These are phyloP conservation scores for Penicillium vulpinum DNA, from an alignment of 2,329 filamentous ascomycete genomes.

Conservation along the genomic window DNA sequence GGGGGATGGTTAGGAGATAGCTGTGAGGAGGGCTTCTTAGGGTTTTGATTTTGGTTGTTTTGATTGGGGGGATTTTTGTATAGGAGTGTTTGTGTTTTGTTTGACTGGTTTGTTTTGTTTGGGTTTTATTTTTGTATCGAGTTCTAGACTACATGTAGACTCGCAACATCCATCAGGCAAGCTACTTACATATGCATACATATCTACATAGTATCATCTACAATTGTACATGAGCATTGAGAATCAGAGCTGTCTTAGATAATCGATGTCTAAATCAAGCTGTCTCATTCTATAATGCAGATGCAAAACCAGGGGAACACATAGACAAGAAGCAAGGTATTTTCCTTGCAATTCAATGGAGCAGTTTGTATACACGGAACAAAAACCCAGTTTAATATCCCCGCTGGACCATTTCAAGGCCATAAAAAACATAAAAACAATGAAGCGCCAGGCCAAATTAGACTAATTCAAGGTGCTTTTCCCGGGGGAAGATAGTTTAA, in stretches of 20 bases:
- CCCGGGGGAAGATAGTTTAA: not conserved
- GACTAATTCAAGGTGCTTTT: slow-evolving; percentile 4
- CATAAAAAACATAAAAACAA: not conserved
- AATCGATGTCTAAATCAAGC: not conserved
- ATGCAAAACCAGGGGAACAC: not conserved
- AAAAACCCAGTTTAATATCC: not conserved
- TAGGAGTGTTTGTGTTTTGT: not conserved
- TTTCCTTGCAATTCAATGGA: not conserved
- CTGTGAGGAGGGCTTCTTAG: not conserved
- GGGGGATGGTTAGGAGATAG: slow-evolving; percentile 61
- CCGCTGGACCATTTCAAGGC: not conserved
- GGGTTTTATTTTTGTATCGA: not conserved
- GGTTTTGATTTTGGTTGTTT: not conserved
- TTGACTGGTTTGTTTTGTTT: not conserved
- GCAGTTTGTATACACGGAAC: slow-evolving; percentile 5
- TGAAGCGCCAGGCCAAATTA: slow-evolving; percentile 2
- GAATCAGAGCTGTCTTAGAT: not conserved
- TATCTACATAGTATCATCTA: not conserved
- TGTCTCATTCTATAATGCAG: slow-evolving; percentile 4
- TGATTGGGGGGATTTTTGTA: not conserved
- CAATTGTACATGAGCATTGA: not conserved
- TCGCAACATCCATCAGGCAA: not conserved
- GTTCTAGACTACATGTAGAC: not conserved
- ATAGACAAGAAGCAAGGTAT: not conserved
- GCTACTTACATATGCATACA: not conserved